A percentile compares a stretch with the other conserved stretches of the same genome.
Evolutionary conservation across 1,139 yeast genomes (phyloP).

Genomic region (Lodderomyces elongisporus): DNA sequence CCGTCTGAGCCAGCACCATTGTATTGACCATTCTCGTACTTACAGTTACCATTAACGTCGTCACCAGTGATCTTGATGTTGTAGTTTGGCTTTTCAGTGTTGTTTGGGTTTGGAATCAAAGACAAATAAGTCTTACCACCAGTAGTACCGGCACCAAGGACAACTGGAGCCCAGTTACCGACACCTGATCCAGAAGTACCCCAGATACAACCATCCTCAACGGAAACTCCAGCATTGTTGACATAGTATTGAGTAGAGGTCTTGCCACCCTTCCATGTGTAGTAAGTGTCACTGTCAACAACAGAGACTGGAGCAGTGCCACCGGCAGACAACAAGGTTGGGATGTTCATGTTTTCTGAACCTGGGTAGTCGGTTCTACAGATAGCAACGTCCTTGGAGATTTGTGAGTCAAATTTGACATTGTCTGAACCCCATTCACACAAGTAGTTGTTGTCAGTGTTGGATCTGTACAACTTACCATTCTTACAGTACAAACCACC

Average conservation of each 20-base stretch:
- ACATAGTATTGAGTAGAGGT: constrained; percentile 80
- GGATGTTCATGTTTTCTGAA: constrained; percentile 81
- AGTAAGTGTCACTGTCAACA: constrained; percentile 60
- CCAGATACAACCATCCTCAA: constrained; percentile 75
- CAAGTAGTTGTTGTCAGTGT: constrained; percentile 52
- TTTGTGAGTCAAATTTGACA: constrained; percentile 55
- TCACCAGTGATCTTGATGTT: constrained; percentile 66
- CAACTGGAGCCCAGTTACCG: constrained; percentile 85
- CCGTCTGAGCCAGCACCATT: constrained; percentile 65
- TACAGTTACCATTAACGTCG: constrained; percentile 58
- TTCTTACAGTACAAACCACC: constrained; percentile 72
- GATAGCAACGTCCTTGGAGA: constrained; percentile 58
- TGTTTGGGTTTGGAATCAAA: constrained; percentile 79
- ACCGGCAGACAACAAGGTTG: constrained; percentile 66
- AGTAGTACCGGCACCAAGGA: constrained; percentile 68
- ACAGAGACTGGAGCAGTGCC: constrained; percentile 54
- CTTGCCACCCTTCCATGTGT: constrained; percentile 57
- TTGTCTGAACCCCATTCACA: constrained; percentile 74
- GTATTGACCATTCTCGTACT: constrained; percentile 59
- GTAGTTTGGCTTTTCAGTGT: constrained; percentile 55
- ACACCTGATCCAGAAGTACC: constrained; percentile 58
- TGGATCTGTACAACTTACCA: constrained; percentile 67
- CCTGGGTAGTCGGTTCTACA: constrained; percentile 90
- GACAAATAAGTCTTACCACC: constrained; percentile 65
- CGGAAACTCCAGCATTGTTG: constrained; percentile 73